Conservation (phyloP, 2,329 filamentous ascomycete species). For the Plenodomus tracheiphilus region DNA sequence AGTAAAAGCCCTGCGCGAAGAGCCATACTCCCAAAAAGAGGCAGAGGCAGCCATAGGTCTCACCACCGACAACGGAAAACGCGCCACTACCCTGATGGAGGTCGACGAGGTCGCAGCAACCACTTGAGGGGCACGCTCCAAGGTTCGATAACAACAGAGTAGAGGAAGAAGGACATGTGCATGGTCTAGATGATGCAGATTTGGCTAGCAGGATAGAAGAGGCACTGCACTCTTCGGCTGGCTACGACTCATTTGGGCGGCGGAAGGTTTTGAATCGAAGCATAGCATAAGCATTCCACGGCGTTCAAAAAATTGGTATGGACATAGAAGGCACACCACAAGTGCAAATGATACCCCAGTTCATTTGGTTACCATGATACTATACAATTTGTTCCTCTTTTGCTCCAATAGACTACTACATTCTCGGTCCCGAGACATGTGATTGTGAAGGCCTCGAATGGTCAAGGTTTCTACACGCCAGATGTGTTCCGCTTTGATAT, state of each 20-base stretch:
- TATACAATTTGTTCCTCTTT: too few relatives aligned
- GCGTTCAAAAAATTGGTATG: slow-evolving; percentile 32
- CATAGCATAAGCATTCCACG: slow-evolving; percentile 32
- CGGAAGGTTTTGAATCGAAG: not conserved
- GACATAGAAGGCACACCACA: slow-evolving; percentile 28
- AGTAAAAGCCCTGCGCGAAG: slow-evolving; percentile 78
- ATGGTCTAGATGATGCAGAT: not conserved
- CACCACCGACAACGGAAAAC: slow-evolving; percentile 67
- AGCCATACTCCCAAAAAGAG: slow-evolving; percentile 82
- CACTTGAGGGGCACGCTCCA: slow-evolving; percentile 2
- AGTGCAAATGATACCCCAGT: slow-evolving; percentile 40
- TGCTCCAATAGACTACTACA: too few relatives aligned
- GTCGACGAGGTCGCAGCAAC: slow-evolving; percentile 31
- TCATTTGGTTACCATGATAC: not conserved
- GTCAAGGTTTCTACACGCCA: too few relatives aligned
- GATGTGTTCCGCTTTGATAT: too few relatives aligned
- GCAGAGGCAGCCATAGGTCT: slow-evolving; percentile 80
- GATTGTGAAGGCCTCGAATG: too few relatives aligned
- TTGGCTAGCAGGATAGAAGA: not conserved
- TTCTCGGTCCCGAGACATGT: too few relatives aligned
- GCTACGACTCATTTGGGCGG: not conserved
- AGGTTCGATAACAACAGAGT: not conserved
- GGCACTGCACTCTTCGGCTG: too few relatives aligned
- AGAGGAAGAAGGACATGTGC: not conserved
- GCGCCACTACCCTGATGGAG: slow-evolving; percentile 39